phyloP scores from a whole-genome alignment of 441 rosid genomes.

The Erodium texanum region DNA sequence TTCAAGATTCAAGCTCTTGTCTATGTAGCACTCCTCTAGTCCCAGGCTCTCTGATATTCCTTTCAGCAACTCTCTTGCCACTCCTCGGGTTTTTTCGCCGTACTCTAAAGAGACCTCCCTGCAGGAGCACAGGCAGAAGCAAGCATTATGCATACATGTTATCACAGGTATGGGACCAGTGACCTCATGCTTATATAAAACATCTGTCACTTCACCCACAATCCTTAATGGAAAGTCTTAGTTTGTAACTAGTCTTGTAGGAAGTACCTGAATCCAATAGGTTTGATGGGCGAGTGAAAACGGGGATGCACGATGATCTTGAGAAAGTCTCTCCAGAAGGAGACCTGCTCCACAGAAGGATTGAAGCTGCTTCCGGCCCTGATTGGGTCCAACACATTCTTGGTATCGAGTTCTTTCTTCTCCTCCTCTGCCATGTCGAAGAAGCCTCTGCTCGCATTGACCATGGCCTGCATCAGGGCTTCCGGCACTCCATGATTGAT shows the following conservation, averaged over 20 bases:
- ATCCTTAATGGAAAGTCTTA: too few species aligned
- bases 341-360: conserved; percentile 28
- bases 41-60: conserved; percentile 37
- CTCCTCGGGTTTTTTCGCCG: conserved; percentile 15
- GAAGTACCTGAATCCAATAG: conserved; percentile 40
- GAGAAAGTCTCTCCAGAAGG: conserved; percentile 47
- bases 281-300: conserved; percentile 36
- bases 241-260: too few species aligned
- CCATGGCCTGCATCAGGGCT: too few species aligned
- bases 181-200: too few species aligned
- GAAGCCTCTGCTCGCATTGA: not conserved
- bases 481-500: conserved; percentile 38
- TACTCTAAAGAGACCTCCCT: conserved; percentile 14
- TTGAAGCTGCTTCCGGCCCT: conserved; percentile 51
- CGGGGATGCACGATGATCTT: conserved; percentile 35
- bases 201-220: too few species aligned
- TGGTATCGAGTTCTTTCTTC: conserved; percentile 34
- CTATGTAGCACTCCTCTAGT: conserved; percentile 25
- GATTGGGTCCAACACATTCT: conserved; percentile 44
- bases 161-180: too few species aligned
- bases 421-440: conserved; percentile 14
- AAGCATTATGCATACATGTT: too few species aligned
- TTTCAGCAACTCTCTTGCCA: conserved; percentile 19
- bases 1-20: conserved; percentile 25
- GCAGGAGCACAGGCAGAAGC: too few species aligned